These are phyloP conservation scores for Chrysosporium keratinophilum DNA, from an alignment of 2,329 filamentous ascomycete genomes.

Conservation along the genomic window DNA sequence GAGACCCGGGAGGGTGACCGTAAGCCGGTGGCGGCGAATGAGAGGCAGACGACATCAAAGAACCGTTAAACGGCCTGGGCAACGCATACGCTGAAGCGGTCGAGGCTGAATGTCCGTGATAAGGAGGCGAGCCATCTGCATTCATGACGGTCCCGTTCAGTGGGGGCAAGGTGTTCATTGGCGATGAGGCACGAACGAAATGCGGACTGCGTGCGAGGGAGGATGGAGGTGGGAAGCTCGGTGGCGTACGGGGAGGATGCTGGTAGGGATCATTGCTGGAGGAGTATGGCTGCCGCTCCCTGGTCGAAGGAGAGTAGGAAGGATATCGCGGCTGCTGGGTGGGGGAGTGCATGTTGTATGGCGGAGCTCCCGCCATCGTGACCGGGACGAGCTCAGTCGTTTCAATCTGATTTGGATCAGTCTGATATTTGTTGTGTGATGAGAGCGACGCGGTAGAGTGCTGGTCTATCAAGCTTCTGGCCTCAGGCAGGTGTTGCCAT, in stretches of 20 bases:
- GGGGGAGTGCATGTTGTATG: slow-evolving; percentile 38
- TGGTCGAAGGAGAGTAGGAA: slow-evolving; percentile 35
- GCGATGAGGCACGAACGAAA: slow-evolving; percentile 17
- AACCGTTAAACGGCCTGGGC: slow-evolving; percentile 28
- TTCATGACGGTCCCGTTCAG: slow-evolving; percentile 31
- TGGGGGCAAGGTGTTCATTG: slow-evolving; percentile 28
- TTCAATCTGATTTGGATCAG: background rate
- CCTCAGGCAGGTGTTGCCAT: background rate
- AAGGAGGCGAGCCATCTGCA: slow-evolving; percentile 28
- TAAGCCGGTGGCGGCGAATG: slow-evolving; percentile 27
- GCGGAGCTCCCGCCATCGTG: slow-evolving; percentile 37
- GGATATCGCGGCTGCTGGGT: slow-evolving; percentile 35
- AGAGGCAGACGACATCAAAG: slow-evolving; percentile 29
- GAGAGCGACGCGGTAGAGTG: background rate
- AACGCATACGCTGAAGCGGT: slow-evolving; percentile 26
- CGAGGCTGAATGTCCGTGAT: slow-evolving; percentile 26
- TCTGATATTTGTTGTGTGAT: background rate
- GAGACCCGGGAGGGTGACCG: slow-evolving; percentile 28
- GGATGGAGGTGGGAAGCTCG: slow-evolving; percentile 21
- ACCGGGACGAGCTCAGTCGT: background rate
- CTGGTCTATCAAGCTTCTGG: background rate
- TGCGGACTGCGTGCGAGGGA: slow-evolving; percentile 17
- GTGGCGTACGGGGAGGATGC: slow-evolving; percentile 34
- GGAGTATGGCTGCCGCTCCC: slow-evolving; percentile 34
- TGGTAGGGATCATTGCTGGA: slow-evolving; percentile 36